These are phyloP conservation scores for Starmerella bombi DNA, from an alignment of 805 yeast genomes.

Conservation along the genomic window DNA sequence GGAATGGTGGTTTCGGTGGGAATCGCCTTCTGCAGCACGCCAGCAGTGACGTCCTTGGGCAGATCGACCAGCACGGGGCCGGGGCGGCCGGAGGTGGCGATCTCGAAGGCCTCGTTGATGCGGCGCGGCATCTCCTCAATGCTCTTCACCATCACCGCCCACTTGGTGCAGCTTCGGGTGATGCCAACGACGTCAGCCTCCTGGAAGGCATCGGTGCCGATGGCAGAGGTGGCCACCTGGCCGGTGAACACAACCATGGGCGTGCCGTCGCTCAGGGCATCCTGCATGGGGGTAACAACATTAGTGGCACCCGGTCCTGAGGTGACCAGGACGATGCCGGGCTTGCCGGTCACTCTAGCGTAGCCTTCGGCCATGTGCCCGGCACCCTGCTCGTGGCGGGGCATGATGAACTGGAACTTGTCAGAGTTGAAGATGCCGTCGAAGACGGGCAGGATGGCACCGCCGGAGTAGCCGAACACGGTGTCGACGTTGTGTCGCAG, in stretches of 20 bases:
- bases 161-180: slow-evolving; percentile 92
- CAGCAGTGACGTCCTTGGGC: slow-evolving; percentile 96
- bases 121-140: slow-evolving; percentile 90
- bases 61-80: slow-evolving; percentile 96
- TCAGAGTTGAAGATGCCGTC: slow-evolving; percentile 92
- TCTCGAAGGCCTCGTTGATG: slow-evolving; percentile 95
- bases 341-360: slow-evolving; percentile 88
- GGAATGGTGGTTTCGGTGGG: slow-evolving; percentile 71
- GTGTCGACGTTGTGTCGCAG: slow-evolving; percentile 89
- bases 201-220: slow-evolving; percentile 98
- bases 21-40: slow-evolving; percentile 71
- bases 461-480: slow-evolving; percentile 96
- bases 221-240: slow-evolving; percentile 89
- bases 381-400: slow-evolving; percentile 98
- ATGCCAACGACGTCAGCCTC: slow-evolving; percentile 98
- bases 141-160: slow-evolving; percentile 97
- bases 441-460: slow-evolving; percentile 94
- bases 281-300: slow-evolving; percentile 96
- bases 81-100: slow-evolving; percentile 91
- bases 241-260: slow-evolving; percentile 96
- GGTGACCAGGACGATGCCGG: slow-evolving; percentile 96
- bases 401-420: slow-evolving; percentile 78
- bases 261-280: slow-evolving; percentile 92
- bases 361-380: slow-evolving; percentile 99
- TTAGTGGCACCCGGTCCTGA: slow-evolving; percentile 99